A percentile compares a stretch with the other conserved stretches of the same genome.
Conservation (phyloP, 345 rosid genomes). For the Trapa incisa region DNA sequence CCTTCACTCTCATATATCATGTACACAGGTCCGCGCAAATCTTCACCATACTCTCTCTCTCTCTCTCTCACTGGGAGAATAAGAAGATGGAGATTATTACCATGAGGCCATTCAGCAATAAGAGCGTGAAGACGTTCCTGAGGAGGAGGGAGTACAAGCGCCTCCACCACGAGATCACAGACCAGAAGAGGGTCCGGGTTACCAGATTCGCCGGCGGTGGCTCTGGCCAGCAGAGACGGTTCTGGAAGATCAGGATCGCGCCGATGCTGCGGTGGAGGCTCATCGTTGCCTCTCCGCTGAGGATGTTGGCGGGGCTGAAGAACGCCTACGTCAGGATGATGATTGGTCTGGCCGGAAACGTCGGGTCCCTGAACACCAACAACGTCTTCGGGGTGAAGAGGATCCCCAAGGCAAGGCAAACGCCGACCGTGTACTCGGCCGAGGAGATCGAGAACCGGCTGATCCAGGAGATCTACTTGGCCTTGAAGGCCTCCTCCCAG, state of each 20-base stretch:
- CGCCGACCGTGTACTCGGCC: constrained; percentile 4
- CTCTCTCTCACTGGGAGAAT: not conserved
- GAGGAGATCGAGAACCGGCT: constrained; percentile 11
- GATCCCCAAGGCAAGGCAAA: constrained; percentile 7
- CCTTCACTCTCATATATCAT: too few relatives aligned
- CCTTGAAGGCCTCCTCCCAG: constrained; percentile 7
- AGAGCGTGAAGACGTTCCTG: constrained; percentile 9
- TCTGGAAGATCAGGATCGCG: constrained; percentile 8
- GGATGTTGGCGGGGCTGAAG: constrained; percentile 6
- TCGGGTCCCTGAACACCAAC: constrained; percentile 8
- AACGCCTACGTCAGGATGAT: constrained; percentile 13
- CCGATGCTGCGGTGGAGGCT: constrained; percentile 5
- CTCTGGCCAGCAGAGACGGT: not conserved
- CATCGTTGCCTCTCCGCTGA: constrained; percentile 1
- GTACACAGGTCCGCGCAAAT: too few relatives aligned
- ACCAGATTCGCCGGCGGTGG: constrained; percentile 3
- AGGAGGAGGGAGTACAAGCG: constrained; percentile 10
- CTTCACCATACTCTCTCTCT: too few relatives aligned
- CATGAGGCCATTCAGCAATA: not conserved
- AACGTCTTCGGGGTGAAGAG: constrained; percentile 9
- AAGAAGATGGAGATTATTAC: constrained; percentile 4
- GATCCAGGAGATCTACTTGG: constrained; percentile 13
- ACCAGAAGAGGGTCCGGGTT: constrained; percentile 6
- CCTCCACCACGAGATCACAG: not conserved
- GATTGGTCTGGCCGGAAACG: constrained; percentile 11